phyloP scores from a whole-genome alignment of 2,329 filamentous ascomycete genomes.

The Exophiala aquamarina region DNA sequence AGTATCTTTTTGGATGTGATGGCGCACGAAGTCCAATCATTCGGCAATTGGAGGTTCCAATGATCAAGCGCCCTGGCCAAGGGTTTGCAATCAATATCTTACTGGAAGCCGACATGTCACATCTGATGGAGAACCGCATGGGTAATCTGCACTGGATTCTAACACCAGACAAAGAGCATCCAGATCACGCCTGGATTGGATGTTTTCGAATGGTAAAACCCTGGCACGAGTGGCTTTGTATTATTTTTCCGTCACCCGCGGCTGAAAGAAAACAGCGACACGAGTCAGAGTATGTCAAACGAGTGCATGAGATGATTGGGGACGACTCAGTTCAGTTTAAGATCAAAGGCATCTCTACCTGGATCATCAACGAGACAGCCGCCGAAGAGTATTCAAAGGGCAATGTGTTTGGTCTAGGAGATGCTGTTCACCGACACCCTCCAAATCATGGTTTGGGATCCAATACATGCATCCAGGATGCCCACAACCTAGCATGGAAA shows the following conservation, averaged over 20 bases:
- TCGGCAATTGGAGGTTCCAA: constrained; percentile 46
- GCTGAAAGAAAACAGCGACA: constrained; percentile 40
- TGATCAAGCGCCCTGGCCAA: constrained; percentile 46
- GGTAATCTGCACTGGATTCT: constrained; percentile 64
- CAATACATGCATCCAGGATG: constrained; percentile 40
- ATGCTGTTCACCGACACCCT: constrained; percentile 38
- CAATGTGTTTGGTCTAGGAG: constrained; percentile 43
- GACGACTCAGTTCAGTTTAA: constrained; percentile 53
- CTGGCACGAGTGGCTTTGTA: constrained; percentile 63
- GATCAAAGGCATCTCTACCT: constrained; percentile 54
- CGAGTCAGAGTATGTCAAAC: constrained; percentile 46
- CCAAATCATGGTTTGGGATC: constrained; percentile 37
- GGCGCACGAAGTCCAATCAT: constrained; percentile 49
- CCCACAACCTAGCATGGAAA: constrained; percentile 40
- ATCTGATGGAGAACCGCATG: constrained; percentile 49
- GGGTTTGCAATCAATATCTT: constrained; percentile 53
- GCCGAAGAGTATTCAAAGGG: constrained; percentile 56
- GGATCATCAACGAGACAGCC: constrained; percentile 62
- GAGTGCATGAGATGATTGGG: constrained; percentile 53
- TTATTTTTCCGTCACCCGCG: constrained; percentile 46
- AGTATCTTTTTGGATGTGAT: constrained; percentile 61
- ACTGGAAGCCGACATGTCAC: constrained; percentile 50
- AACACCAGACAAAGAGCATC: constrained; percentile 52
- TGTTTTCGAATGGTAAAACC: constrained; percentile 62
- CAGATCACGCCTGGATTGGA: constrained; percentile 50